Base-by-base conservation (phyloP, 768 basidiomycete species). In the Leccinum rimulosum region DNA sequence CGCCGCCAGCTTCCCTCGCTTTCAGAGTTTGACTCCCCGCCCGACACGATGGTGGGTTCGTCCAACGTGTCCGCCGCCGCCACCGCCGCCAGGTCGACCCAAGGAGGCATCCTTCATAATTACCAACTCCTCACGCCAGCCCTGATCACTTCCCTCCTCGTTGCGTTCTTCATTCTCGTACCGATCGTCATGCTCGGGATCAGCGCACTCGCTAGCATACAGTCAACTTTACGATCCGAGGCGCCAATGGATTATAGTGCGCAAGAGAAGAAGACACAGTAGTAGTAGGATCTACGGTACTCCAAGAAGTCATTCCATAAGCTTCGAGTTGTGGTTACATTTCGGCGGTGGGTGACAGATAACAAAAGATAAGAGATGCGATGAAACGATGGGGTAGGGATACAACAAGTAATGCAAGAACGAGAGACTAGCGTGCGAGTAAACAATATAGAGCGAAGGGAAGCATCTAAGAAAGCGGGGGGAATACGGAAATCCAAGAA, bases 91-190 rank as follows among this genome's bases (percentile, higher is more conserved):
- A 54, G 58, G 4, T 70, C 77, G 2, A 71, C 79, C 6, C 68
- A 75, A 8, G 83, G 81, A 25, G 87, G 89, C 10, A 84, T 92
- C 56, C 79, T 93, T 28, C 80, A 85, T 61, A 82, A 78, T 35
- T 92, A 91, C 71, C 89, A 91, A 68, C 80, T 91, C 50, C 82
- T 93, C 51, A 90, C 89, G 0, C 88, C 91, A 1, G 87, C 80
- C 1, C 78, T 93, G 51, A 89, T 93, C 71, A 80, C 79, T 4
- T 70, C 79, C 7, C 79, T 93, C 17, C 79, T 92, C 52, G 73
- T 92, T 49, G 74, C 75, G 0, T 76, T 92, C 66, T 88, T 91
- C 70, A 66, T 91, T 52, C 75, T 90, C 12, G 67, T 93, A 25
- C 89, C 93, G 1, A 72, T 88, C 50, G 68, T 90, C 11, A 75